Evolutionary conservation across 805 yeast species (phyloP).

Genomic region (Wickerhamiella lipophila): DNA sequence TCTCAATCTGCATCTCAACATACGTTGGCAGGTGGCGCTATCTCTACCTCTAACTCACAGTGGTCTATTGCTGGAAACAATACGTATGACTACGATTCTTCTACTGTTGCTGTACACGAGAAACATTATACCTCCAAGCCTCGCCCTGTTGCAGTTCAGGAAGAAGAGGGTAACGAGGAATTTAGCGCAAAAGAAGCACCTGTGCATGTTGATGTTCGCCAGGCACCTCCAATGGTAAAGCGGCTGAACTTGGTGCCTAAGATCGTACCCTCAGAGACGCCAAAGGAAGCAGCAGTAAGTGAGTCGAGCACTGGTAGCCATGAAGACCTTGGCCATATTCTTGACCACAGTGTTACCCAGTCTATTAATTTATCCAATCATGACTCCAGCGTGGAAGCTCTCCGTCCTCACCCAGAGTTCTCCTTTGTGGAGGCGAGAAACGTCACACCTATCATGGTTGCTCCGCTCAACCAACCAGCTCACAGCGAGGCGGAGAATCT

Average conservation of each 20-base stretch:
- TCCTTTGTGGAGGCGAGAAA: slow-evolving; percentile 4
- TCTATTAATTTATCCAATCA: neutral
- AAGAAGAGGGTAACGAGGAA: neutral
- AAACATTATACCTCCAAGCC: neutral
- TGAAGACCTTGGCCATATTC: neutral
- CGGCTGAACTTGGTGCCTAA: neutral
- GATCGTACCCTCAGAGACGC: neutral
- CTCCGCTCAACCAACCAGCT: neutral
- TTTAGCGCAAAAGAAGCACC: neutral
- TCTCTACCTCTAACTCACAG: neutral
- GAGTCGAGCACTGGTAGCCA: neutral
- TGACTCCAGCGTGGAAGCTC: slow-evolving; percentile 2
- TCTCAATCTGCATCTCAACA: neutral
- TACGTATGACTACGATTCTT: neutral
- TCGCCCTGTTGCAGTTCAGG: neutral
- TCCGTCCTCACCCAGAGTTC: slow-evolving; percentile 1
- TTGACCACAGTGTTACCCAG: neutral
- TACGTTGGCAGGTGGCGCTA: neutral
- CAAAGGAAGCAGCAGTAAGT: too few relatives aligned
- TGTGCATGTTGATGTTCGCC: neutral
- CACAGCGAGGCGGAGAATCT: neutral
- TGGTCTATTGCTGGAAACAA: neutral
- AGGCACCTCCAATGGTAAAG: neutral
- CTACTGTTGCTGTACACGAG: slow-evolving; percentile 4
- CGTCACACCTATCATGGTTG: neutral